Percentiles rank a stretch among this genome's conserved stretches.
These are phyloP conservation scores for Protea cynaroides DNA, from an alignment of 164 flowering plant genomes.

Conservation along the genomic window DNA sequence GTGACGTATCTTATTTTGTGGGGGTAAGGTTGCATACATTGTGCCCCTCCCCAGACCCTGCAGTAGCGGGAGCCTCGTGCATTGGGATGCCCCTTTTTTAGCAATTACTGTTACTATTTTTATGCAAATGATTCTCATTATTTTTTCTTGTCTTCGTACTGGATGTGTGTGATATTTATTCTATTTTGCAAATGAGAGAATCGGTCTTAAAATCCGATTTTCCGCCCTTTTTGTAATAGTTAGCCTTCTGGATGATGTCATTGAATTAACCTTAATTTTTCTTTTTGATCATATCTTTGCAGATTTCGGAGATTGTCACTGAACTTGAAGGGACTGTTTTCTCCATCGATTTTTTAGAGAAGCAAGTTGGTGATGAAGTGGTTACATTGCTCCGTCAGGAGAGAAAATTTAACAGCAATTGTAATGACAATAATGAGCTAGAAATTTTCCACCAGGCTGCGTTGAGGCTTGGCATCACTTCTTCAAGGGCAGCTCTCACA, in stretches of 20 bases:
- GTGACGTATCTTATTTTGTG: too few species aligned
- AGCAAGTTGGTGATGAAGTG: constrained; percentile 91
- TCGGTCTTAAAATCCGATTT: not conserved
- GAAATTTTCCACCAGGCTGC: constrained; percentile 94
- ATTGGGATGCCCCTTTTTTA: too few species aligned
- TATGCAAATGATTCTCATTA: too few species aligned
- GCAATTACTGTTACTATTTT: too few species aligned
- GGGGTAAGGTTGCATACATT: too few species aligned
- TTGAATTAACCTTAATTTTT: not conserved
- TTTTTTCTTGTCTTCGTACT: too few species aligned
- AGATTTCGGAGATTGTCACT: constrained; percentile 70
- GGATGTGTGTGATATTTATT: too few species aligned
- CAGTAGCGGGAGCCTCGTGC: too few species aligned
- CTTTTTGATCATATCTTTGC: constrained; percentile 13
- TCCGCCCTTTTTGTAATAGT: not conserved
- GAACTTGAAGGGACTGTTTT: constrained; percentile 65
- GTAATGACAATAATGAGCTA: constrained; percentile 65
- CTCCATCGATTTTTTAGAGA: constrained; percentile 71
- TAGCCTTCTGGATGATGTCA: too few species aligned
- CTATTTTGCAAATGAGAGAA: not conserved
- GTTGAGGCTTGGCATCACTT: constrained; percentile 75
- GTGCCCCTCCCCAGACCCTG: too few species aligned
- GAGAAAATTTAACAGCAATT: constrained; percentile 45
- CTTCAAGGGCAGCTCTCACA: constrained; percentile 87
- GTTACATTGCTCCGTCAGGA: constrained; percentile 88